Base-by-base conservation (phyloP, 2,329 filamentous ascomycete species). In the Beauveria medogensis region DNA sequence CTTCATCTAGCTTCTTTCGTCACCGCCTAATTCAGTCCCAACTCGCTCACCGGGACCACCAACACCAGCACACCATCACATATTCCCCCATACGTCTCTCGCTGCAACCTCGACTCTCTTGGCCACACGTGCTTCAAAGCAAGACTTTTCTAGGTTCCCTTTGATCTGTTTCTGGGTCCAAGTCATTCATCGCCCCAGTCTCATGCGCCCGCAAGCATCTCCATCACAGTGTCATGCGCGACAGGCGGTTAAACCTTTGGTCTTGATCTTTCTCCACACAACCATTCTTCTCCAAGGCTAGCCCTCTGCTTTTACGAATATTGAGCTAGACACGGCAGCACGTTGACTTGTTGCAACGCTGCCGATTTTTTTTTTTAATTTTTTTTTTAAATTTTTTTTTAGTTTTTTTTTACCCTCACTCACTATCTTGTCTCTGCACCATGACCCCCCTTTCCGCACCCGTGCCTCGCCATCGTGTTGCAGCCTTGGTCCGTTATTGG, bases 391-490 rank as follows among this genome's bases (percentile, higher is more conserved):
- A n/a, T n/a, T 3, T 24, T 24, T 24, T 24, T 24, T 24, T 24
- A 5, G 5, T 24, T 24, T 24, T 24, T 24, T 7, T 24, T 47
- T 51, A 20, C 22, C 16, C 30, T 51, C 22, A 4, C 44, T 44
- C 20, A 14, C 55, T 6, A 26, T 30, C 46, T 20, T n/a, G 28
- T 50, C 40, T 53, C 40, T 20, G 6, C 41, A 34, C 43, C 20
- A n/a, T 22, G 41, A 34, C 53, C 40, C 24, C 22, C 22, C 22
- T 26, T 44, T 14, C 28, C 41, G 28, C 41, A 59, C 47, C 20
- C 48, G 47, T 53, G 28, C 56, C 46, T 51, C 40, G 37, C 48
- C 57, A 59, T 43, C 57, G 56, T 59, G 57, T 59, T 22, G 16
- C 41, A 44, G 40, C 41, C 57, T 16, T 28, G 57, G 48, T 16